Evolutionary conservation across 2,329 filamentous ascomycete species (phyloP).

Genomic region (Fusarium succisae): DNA sequence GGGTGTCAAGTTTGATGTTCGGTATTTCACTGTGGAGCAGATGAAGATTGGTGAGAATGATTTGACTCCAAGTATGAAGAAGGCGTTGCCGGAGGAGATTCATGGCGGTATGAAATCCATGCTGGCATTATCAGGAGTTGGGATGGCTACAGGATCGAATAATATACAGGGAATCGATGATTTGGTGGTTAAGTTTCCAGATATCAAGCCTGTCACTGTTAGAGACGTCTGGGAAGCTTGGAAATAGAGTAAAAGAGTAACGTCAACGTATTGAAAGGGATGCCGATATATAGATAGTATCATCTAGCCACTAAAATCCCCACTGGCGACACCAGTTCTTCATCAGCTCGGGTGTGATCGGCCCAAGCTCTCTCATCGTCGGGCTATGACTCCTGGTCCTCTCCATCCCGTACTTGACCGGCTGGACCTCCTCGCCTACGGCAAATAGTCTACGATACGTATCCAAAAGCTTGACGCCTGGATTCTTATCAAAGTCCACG

Average conservation of each 20-base stretch:
- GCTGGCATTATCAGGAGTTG: neutral
- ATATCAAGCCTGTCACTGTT: neutral
- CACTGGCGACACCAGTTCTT: conserved; percentile 15
- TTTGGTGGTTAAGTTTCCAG: neutral
- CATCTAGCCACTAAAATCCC: neutral
- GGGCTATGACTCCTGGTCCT: neutral
- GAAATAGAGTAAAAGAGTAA: neutral
- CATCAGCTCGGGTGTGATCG: neutral
- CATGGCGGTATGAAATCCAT: neutral
- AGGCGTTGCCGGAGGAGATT: neutral
- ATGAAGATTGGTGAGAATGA: neutral
- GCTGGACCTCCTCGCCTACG: neutral
- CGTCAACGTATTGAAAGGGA: too few relatives aligned
- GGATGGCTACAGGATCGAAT: neutral
- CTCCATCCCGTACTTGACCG: neutral
- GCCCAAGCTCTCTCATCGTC: neutral
- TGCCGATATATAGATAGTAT: too few relatives aligned
- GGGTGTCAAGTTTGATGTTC: neutral
- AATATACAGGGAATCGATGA: neutral
- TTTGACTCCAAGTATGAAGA: neutral
- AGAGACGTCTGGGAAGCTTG: neutral
- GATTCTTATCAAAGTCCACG: neutral
- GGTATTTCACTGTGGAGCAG: neutral
- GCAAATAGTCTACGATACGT: neutral
- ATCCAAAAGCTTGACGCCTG: neutral